Conservation (phyloP, 306 rosid species). For the Mimosa bimucronata region DNA sequence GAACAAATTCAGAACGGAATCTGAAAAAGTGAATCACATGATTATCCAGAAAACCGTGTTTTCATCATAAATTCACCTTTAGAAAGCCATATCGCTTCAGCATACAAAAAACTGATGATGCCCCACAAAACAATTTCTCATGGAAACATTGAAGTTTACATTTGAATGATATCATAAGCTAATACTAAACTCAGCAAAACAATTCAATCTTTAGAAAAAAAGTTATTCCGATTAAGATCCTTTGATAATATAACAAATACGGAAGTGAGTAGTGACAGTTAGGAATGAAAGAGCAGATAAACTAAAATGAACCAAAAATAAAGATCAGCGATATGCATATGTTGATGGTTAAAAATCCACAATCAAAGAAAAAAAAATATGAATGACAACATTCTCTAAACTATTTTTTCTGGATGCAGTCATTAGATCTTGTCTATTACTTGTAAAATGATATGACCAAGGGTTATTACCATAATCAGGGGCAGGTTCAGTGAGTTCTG, state of each 20-base stretch:
- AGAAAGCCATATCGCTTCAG: not conserved
- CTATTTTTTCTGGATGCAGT: not conserved
- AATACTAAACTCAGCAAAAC: not conserved
- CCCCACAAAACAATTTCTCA: not conserved
- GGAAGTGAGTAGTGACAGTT: not conserved
- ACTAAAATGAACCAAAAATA: slow-evolving; percentile 10
- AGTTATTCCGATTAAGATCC: not conserved
- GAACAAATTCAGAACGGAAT: not conserved
- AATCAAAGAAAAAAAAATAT: slow-evolving; percentile 3
- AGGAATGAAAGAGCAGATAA: not conserved
- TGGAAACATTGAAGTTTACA: not conserved
- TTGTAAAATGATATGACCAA: not conserved
- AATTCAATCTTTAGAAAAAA: not conserved
- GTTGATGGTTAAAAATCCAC: slow-evolving; percentile 5
- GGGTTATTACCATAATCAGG: slow-evolving; percentile 66
- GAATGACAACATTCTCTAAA: slow-evolving; percentile 14
- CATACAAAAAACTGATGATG: slow-evolving; percentile 4
- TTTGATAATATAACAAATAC: not conserved
- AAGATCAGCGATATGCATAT: not conserved
- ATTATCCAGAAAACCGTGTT: not conserved
- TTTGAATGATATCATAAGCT: slow-evolving; percentile 17
- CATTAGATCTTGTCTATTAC: slow-evolving; percentile 24
- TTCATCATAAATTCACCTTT: not conserved
- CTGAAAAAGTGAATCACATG: not conserved
- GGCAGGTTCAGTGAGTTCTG: slow-evolving; percentile 51